Evolutionary conservation across 1,284 basidiomycete genomes (phyloP).

Genomic region (Phenoliferia sp.): DNA sequence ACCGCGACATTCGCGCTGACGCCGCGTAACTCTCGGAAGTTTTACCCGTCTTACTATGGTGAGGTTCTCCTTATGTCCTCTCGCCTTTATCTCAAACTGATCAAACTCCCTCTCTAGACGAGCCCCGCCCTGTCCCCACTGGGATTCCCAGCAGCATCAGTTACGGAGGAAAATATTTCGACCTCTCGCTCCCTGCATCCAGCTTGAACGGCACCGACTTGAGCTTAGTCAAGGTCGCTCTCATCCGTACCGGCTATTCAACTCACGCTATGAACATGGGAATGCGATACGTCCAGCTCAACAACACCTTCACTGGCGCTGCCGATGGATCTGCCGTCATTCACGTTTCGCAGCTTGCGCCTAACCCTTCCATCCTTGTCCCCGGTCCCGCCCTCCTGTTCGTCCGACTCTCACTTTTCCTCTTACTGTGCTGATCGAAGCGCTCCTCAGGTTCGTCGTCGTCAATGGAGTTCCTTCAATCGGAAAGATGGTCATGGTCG

Average conservation of each 20-base stretch:
- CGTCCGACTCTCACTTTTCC: neutral
- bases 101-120: no score
- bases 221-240: conserved; percentile 37
- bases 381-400: neutral
- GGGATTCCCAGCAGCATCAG: conserved; percentile 7
- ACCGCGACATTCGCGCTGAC: neutral
- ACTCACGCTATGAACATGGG: conserved; percentile 45
- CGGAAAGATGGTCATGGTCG: conserved; percentile 39
- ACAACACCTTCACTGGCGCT: conserved; percentile 24
- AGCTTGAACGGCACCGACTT: conserved; percentile 7
- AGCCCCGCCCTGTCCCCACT: conserved; percentile 2
- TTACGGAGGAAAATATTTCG: conserved; percentile 17
- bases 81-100: no score
- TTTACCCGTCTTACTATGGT: conserved; percentile 17
- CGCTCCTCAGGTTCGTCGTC: conserved; percentile 31
- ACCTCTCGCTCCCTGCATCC: conserved; percentile 2
- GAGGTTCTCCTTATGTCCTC: no score
- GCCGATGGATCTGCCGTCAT: conserved; percentile 39
- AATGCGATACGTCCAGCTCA: conserved; percentile 21
- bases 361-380: conserved; percentile 21
- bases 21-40: neutral
- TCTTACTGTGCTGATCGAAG: neutral
- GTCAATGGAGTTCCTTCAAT: conserved; percentile 38
- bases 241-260: conserved; percentile 42
- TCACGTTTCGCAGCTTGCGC: conserved; percentile 35